Evolutionary conservation across 768 basidiomycete genomes (phyloP).

Genomic region (Melanogaster broomeanus): DNA sequence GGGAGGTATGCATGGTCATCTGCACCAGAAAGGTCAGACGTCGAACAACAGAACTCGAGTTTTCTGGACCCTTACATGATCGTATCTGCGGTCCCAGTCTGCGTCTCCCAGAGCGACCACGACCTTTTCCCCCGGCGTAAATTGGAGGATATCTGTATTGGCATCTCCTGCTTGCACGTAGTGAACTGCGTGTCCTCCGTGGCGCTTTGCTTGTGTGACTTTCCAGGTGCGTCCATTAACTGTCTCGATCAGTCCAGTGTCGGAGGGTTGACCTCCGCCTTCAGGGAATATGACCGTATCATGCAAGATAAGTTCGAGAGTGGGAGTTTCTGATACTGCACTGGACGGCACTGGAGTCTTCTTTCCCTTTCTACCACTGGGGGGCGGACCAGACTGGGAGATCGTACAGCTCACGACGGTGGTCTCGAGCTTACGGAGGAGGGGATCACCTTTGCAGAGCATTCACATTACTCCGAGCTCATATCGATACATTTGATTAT

Average conservation of each 20-base stretch:
- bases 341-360: conserved; percentile 56
- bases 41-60: background rate
- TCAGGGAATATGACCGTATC: conserved; percentile 84
- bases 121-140: conserved; percentile 54
- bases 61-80: conserved; percentile 55
- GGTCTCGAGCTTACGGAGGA: conserved; percentile 59
- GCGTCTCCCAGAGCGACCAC: conserved; percentile 54
- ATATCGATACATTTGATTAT: conserved; percentile 3
- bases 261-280: conserved; percentile 81
- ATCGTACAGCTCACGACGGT: conserved; percentile 52
- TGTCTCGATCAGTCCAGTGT: conserved; percentile 59
- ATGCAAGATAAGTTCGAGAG: conserved; percentile 68
- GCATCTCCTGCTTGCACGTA: conserved; percentile 50
- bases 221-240: conserved; percentile 50
- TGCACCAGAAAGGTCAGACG: conserved; percentile 24
- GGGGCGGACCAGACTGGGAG: conserved; percentile 43
- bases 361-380: conserved; percentile 51
- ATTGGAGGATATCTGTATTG: conserved; percentile 45
- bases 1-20: conserved; percentile 87
- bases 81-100: conserved; percentile 67
- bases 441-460: conserved; percentile 65
- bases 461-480: conserved; percentile 5
- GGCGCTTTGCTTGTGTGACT: conserved; percentile 66
- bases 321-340: conserved; percentile 42
- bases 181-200: conserved; percentile 76